phyloP scores from a whole-genome alignment of 768 basidiomycete genomes.

The Nidularia sp. region DNA sequence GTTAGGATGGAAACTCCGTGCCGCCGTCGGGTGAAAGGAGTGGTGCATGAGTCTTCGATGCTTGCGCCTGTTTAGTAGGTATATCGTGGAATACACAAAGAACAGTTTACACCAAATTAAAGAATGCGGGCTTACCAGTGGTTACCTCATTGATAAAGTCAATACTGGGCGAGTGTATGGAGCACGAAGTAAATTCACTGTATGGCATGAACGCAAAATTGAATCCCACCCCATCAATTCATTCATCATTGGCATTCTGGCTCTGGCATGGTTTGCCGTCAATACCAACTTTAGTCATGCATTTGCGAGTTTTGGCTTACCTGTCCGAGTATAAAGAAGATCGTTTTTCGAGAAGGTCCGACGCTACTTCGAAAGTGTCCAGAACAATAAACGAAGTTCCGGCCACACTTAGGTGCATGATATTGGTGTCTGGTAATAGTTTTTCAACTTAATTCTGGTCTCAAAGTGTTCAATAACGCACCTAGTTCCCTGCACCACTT shows the following conservation, averaged over 20 bases:
- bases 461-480: constrained; percentile 3
- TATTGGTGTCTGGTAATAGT: constrained; percentile 18
- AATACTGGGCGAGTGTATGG: background rate
- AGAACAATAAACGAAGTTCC: constrained; percentile 22
- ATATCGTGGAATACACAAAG: too few relatives aligned
- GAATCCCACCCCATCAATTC: constrained; percentile 19
- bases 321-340: constrained; percentile 37
- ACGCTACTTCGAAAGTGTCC: constrained; percentile 28
- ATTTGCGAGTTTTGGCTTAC: constrained; percentile 3
- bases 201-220: constrained; percentile 13
- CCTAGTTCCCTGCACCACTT: constrained; percentile 33
- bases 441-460: background rate
- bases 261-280: constrained; percentile 1
- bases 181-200: constrained; percentile 4
- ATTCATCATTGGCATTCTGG: constrained; percentile 16
- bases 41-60: constrained; percentile 13
- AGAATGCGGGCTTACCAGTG: too few relatives aligned
- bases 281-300: background rate
- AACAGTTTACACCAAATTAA: too few relatives aligned
- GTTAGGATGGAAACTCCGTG: constrained; percentile 8
- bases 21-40: constrained; percentile 11
- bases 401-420: constrained; percentile 19
- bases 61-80: constrained; percentile 8
- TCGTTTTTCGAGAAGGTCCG: constrained; percentile 38
- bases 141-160: too few relatives aligned